Conservation (phyloP, 805 yeast species). For the Candida ovalis region DNA sequence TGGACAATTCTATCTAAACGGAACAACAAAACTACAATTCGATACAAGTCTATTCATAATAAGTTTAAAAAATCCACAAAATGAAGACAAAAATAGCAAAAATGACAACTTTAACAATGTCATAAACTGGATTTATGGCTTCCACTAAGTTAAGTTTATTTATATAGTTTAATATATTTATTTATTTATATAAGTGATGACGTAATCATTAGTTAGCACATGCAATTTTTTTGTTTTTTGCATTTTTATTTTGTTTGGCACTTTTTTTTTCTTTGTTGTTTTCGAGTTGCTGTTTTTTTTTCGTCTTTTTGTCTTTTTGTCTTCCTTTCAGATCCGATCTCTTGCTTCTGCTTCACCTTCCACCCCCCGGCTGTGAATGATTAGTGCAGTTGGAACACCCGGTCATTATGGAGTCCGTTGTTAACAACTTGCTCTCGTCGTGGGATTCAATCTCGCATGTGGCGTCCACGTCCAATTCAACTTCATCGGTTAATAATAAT, state of each 20-base stretch:
- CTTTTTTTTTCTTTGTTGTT: no score
- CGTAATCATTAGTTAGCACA: no score
- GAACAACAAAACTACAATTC: conserved; percentile 13
- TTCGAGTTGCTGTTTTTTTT: no score
- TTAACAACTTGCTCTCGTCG: conserved; percentile 24
- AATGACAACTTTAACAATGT: conserved; percentile 16
- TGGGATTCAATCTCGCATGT: conserved; percentile 22
- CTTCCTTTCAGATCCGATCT: no score
- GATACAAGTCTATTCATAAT: conserved; percentile 23
- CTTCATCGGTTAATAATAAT: background rate
- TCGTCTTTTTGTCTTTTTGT: no score
- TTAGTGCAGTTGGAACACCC: background rate
- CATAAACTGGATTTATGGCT: conserved; percentile 20
- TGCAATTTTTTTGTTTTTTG: background rate
- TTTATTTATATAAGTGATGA: no score
- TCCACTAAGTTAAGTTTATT: background rate
- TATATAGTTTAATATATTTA: no score
- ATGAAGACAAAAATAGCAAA: conserved; percentile 1
- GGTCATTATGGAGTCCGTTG: conserved; percentile 26
- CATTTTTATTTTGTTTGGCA: background rate
- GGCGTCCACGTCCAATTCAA: background rate
- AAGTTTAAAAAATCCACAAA: conserved; percentile 17
- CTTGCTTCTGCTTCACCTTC: no score
- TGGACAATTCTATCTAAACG: conserved; percentile 1
- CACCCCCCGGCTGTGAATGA: no score